phyloP scores from a whole-genome alignment of 225 moss, liverwort and hornwort genomes.

The Polytrichum commune region DNA sequence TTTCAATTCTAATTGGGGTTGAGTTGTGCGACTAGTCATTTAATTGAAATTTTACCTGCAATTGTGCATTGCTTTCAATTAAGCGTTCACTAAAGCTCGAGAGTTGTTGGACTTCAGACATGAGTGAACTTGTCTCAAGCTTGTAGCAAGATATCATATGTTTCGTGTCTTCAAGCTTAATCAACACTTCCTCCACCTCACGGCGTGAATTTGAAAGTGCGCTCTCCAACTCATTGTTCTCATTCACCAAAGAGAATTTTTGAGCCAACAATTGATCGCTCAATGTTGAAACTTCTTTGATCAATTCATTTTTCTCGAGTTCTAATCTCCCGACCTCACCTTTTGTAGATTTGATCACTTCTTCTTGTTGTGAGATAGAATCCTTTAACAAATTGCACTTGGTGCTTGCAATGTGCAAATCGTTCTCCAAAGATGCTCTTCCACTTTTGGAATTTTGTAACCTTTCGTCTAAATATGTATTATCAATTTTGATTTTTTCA shows the following conservation, averaged over 20 bases:
- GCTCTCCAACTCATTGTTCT: constrained; percentile 3
- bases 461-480: background rate
- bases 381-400: background rate
- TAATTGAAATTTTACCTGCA: background rate
- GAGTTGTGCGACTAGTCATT: no score
- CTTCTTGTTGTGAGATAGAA: background rate
- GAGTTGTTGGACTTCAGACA: background rate
- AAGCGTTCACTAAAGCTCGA: constrained; percentile 2
- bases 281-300: background rate
- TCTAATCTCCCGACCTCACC: background rate
- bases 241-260: constrained; percentile 9
- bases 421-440: background rate
- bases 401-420: background rate
- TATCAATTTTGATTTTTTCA: background rate
- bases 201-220: background rate
- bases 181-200: constrained; percentile 2
- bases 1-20: no score
- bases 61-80: constrained; percentile 2
- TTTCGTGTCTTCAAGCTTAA: constrained; percentile 9
- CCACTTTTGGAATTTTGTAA: background rate
- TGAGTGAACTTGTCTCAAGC: constrained; percentile 1
- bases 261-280: background rate
- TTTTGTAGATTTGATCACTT: background rate
- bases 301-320: background rate
- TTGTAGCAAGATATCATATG: background rate